Conservation (phyloP, 257 asterid genomes). For the Solanum appendiculatum region DNA sequence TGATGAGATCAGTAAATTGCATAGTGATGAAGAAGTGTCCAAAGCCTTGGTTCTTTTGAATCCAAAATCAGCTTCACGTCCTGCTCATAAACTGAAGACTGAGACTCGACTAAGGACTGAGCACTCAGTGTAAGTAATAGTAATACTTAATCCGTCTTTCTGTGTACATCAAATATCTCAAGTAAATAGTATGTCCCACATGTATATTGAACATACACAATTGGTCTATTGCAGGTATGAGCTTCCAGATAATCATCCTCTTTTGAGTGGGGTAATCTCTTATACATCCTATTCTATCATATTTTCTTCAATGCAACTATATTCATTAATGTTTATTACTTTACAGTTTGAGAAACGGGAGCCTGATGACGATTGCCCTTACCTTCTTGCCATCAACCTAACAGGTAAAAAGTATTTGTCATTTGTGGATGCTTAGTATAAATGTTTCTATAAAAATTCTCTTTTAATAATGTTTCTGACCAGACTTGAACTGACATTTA, state of each 20-base stretch:
- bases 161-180: not conserved
- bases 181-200: not conserved
- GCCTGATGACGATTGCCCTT: slow-evolving; percentile 35
- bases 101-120: slow-evolving; percentile 19
- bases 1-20: not conserved
- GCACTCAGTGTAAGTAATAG: slow-evolving; percentile 35
- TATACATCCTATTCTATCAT: not conserved
- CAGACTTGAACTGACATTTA: not conserved
- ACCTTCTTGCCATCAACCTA: slow-evolving; percentile 43
- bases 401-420: slow-evolving; percentile 17
- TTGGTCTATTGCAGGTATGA: slow-evolving; percentile 32
- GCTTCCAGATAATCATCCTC: slow-evolving; percentile 52
- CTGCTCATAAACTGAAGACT: slow-evolving; percentile 14
- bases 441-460: not conserved
- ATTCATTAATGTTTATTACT: not conserved
- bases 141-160: not conserved
- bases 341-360: slow-evolving; percentile 35
- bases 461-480: not conserved
- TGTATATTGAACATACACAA: not conserved
- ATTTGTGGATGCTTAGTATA: not conserved
- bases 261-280: slow-evolving; percentile 33
- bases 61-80: slow-evolving; percentile 6
- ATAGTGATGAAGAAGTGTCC: slow-evolving; percentile 3
- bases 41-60: slow-evolving; percentile 15
- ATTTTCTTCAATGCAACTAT: not conserved